Conservation (phyloP, 441 rosid species). For the Iberis amara region DNA sequence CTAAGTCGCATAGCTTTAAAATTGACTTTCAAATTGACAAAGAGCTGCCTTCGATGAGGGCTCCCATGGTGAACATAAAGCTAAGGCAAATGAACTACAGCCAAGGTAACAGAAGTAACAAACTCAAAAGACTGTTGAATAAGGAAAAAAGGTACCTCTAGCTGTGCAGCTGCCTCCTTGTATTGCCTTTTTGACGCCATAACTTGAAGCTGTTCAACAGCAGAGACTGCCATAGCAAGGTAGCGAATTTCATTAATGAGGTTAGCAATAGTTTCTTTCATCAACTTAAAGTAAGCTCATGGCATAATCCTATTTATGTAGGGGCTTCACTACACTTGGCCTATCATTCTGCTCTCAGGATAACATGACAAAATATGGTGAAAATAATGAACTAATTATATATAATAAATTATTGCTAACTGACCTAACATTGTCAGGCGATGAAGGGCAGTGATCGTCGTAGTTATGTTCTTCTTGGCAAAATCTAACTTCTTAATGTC, state of each 20-base stretch:
- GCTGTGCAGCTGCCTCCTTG: constrained; percentile 98
- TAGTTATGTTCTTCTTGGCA: constrained; percentile 98
- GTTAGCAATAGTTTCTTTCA: constrained; percentile 2
- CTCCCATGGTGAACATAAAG: constrained; percentile 13
- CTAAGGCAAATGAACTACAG: constrained; percentile 13
- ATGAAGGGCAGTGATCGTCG: constrained; percentile 98
- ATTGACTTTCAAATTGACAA: constrained; percentile 7
- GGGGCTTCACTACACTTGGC: neutral
- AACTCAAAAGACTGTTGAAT: constrained; percentile 8
- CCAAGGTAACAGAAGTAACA: constrained; percentile 4
- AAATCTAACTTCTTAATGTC: constrained; percentile 99
- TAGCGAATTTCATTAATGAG: constrained; percentile 21
- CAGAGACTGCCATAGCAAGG: constrained; percentile 66
- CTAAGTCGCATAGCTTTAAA: neutral
- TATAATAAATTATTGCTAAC: constrained; percentile 22
- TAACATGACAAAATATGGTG: neutral
- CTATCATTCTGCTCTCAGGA: constrained; percentile 5
- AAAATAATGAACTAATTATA: neutral
- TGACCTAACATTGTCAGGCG: constrained; percentile 98
- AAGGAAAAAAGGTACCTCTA: constrained; percentile 59
- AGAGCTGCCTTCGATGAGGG: neutral
- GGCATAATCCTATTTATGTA: neutral
- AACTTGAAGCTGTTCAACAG: constrained; percentile 97
- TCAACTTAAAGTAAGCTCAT: neutral
- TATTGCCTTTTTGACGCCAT: constrained; percentile 98